Evolutionary conservation across 768 basidiomycete species (phyloP), one percentile per base, ranked within the genome.

Genomic region (Mycena floridula): DNA sequence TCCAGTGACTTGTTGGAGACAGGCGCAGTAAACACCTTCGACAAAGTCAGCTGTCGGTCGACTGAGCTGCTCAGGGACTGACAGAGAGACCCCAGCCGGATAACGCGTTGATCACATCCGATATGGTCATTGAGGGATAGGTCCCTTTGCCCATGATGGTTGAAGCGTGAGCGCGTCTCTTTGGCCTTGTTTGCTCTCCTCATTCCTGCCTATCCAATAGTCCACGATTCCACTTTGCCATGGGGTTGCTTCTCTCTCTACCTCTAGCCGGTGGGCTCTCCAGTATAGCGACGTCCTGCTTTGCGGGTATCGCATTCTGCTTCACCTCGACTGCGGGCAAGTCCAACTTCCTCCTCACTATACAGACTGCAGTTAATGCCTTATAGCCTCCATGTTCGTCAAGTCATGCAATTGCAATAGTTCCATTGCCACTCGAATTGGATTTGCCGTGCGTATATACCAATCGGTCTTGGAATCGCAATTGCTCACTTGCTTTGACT

Each of bases 401-500:
- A 97, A 96, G 72, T 92, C 89, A 25, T 99, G 95, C 66, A 98
- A 98, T 61, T 99, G 96, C 69, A 97, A 98, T 61, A 95, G 92
- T 7, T 95, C 92, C 0, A 97, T 99, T 54, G 96, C 96, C 0
- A 97, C 94, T 36, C 85, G 94, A 57, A 85, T 97, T 46, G 94
- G 94, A 25, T 96, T 93, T 64, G 92, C 91, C 13, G 92, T 90
- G 60, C 47, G 85, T 62, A 20, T 16, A 25, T 2, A 16, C 21
- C 27, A 15, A 27, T 18, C n/a, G 20, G 24, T 11, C 18, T 15
- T 9, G 30, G 13, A 36, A 9, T 25, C 25, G 25, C 25, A 9
- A 42, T 42, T 36, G 13, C 6, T 25, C 35, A 24, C 44, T n/a
- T 18, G 37, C n/a, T 2, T 25, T 7, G 18, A 36, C 44, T 39